Evolutionary conservation across 768 basidiomycete genomes (phyloP).

Genomic region (Tricholoma terreum): DNA sequence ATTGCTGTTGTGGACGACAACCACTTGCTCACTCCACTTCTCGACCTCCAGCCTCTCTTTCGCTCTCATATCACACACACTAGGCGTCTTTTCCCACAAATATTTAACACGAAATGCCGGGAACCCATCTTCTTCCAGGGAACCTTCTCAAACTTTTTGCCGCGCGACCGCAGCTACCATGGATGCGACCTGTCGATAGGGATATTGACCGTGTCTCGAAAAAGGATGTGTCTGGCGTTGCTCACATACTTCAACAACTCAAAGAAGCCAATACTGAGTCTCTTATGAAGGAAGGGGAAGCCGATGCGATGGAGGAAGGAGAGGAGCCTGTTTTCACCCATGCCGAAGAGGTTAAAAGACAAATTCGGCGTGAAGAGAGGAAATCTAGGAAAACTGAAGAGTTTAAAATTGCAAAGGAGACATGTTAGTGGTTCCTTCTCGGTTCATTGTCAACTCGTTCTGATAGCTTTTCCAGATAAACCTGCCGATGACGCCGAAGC

Average conservation of each 20-base stretch:
- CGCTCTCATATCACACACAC: no score
- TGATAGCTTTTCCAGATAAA: conserved; percentile 59
- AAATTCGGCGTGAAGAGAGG: conserved; percentile 73
- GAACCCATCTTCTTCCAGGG: conserved; percentile 88
- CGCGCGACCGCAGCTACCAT: conserved; percentile 87
- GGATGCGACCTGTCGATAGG: conserved; percentile 78
- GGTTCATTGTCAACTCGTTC: neutral
- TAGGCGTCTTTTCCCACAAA: no score
- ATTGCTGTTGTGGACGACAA: conserved; percentile 7
- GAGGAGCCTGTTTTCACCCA: conserved; percentile 79
- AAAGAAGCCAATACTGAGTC: conserved; percentile 75
- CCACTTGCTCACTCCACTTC: neutral
- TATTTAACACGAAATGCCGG: conserved; percentile 40
- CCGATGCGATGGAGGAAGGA: conserved; percentile 78
- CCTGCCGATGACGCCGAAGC: conserved; percentile 90
- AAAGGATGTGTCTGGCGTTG: conserved; percentile 80
- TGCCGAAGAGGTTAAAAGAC: conserved; percentile 79
- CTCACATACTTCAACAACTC: conserved; percentile 63
- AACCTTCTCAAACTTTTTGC: conserved; percentile 97
- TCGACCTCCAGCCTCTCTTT: no score
- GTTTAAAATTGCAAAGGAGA: conserved; percentile 78
- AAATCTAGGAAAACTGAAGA: conserved; percentile 74
- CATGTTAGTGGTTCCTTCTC: conserved; percentile 55
- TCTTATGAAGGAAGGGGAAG: conserved; percentile 53
- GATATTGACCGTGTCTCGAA: conserved; percentile 72